These are phyloP conservation scores for Leishmania martiniquensis DNA, from an alignment of 208 protist species.

Conservation along the genomic window DNA sequence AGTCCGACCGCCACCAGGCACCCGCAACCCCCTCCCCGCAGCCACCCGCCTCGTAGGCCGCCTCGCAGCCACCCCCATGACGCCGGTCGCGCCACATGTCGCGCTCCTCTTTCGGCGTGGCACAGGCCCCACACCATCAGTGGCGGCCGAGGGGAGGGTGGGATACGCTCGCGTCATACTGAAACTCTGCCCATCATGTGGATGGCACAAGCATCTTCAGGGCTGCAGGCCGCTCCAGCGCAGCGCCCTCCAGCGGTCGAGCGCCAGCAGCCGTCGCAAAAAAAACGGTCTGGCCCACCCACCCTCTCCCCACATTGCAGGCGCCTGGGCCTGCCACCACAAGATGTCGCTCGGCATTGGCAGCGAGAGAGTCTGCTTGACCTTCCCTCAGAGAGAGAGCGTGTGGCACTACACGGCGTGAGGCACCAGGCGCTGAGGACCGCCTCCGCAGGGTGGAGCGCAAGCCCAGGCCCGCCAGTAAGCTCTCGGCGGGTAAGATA, in stretches of 20 bases:
- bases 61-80: not conserved
- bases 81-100: not conserved
- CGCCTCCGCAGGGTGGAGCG: too few relatives aligned
- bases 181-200: not conserved
- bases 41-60: too few relatives aligned
- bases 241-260: not conserved
- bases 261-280: not conserved
- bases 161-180: not conserved
- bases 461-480: too few relatives aligned
- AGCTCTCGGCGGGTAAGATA: too few relatives aligned
- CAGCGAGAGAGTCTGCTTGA: not conserved
- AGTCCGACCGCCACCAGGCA: too few relatives aligned
- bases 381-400: too few relatives aligned
- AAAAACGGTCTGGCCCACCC: not conserved
- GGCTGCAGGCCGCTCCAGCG: not conserved
- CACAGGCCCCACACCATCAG: not conserved
- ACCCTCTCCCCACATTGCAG: not conserved
- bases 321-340: not conserved
- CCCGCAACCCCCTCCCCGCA: not conserved
- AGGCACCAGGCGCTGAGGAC: too few relatives aligned
- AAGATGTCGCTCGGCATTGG: not conserved
- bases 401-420: too few relatives aligned
- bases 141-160: not conserved
- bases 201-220: not conserved
- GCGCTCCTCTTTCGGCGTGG: too few relatives aligned